A percentile compares a stretch with the other conserved stretches of the same genome.
phyloP scores from a whole-genome alignment of 768 basidiomycete genomes.

The Leccinum olivaceopallidum region DNA sequence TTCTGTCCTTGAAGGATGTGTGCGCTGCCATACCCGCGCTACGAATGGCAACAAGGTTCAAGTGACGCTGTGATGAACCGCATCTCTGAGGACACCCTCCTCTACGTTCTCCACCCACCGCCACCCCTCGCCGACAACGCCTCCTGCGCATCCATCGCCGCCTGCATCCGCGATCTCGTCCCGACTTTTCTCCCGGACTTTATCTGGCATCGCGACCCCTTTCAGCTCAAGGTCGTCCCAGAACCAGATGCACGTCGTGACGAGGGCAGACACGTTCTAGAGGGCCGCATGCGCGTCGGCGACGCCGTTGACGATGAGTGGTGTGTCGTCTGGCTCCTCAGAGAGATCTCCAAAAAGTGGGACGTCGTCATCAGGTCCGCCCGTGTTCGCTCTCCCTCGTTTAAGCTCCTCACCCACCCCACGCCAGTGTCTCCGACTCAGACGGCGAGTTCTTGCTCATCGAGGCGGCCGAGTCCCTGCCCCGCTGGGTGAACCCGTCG shows the following conservation, averaged over 20 bases:
- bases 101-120: constrained; percentile 72
- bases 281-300: constrained; percentile 88
- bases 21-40: constrained; percentile 45
- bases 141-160: constrained; percentile 63
- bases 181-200: constrained; percentile 57
- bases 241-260: constrained; percentile 39
- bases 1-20: constrained; percentile 75
- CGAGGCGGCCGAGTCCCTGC: constrained; percentile 89
- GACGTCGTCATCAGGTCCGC: constrained; percentile 77
- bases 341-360: constrained; percentile 75
- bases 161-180: constrained; percentile 61
- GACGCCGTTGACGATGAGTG: constrained; percentile 99
- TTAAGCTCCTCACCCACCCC: constrained; percentile 2
- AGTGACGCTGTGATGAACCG: constrained; percentile 67
- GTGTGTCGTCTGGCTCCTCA: constrained; percentile 89
- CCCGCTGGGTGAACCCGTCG: constrained; percentile 87
- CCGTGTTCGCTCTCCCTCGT: background rate
- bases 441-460: constrained; percentile 97
- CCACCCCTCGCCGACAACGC: constrained; percentile 52
- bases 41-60: constrained; percentile 18
- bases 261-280: constrained; percentile 55
- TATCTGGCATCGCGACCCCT: constrained; percentile 84
- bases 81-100: constrained; percentile 84
- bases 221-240: constrained; percentile 68
- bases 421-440: constrained; percentile 63